phyloP scores from a whole-genome alignment of 345 rosid genomes.

The Pugionium cornutum region DNA sequence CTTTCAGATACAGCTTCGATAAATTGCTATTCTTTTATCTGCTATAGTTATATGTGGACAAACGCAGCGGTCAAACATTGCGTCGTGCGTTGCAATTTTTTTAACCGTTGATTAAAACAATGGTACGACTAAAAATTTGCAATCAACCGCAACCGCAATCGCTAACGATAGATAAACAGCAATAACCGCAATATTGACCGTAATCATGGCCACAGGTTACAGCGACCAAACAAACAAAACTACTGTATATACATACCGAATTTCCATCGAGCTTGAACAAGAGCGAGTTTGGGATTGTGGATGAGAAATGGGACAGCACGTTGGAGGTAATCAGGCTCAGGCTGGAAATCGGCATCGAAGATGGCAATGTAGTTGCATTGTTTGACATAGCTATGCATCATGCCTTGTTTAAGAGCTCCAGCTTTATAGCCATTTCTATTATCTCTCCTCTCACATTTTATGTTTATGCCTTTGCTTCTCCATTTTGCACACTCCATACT shows the following conservation, averaged over 20 bases:
- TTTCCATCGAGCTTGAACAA: constrained; percentile 60
- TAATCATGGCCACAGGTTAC: too few relatives aligned
- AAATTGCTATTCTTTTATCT: too few relatives aligned
- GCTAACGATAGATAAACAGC: too few relatives aligned
- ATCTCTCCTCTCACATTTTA: constrained; percentile 45
- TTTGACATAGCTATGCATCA: constrained; percentile 59
- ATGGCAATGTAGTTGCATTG: constrained; percentile 51
- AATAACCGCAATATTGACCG: too few relatives aligned
- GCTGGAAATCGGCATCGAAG: constrained; percentile 62
- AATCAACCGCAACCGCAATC: too few relatives aligned
- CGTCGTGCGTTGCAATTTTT: too few relatives aligned
- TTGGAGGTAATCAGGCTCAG: constrained; percentile 51
- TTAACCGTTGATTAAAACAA: too few relatives aligned
- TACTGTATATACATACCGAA: constrained; percentile 44
- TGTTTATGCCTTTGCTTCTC: constrained; percentile 44
- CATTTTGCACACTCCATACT: constrained; percentile 40
- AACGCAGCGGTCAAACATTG: too few relatives aligned
- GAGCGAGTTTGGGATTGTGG: constrained; percentile 50
- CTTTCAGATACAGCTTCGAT: too few relatives aligned
- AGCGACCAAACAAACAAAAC: too few relatives aligned
- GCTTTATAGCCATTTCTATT: constrained; percentile 63
- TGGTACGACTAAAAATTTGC: too few relatives aligned
- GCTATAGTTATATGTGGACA: too few relatives aligned
- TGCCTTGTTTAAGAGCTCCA: constrained; percentile 58
- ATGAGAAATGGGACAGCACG: constrained; percentile 50